Evolutionary conservation across 305 asterid species (phyloP).

Genomic region (Ajuga reptans): DNA sequence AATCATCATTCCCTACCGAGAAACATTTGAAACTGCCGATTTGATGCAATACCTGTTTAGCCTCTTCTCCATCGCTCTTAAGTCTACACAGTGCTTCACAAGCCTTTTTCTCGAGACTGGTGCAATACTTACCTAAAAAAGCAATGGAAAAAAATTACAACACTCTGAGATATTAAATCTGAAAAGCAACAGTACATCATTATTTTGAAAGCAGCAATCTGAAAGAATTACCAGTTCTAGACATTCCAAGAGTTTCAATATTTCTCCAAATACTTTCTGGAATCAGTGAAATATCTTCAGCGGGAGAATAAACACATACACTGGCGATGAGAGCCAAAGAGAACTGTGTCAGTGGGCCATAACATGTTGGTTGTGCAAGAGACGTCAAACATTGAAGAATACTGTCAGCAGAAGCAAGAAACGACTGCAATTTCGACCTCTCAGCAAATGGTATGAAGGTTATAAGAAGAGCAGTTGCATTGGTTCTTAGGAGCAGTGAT

Average conservation of each 20-base stretch:
- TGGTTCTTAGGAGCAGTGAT: constrained; percentile 62
- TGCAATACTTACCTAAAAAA: constrained; percentile 52
- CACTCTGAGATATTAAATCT: constrained; percentile 16
- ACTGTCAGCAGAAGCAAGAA: constrained; percentile 77
- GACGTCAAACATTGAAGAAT: constrained; percentile 63
- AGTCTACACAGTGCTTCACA: constrained; percentile 74
- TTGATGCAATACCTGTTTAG: constrained; percentile 60
- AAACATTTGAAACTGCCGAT: constrained; percentile 10
- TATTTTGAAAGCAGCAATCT: constrained; percentile 11
- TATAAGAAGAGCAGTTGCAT: constrained; percentile 68
- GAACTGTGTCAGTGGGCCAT: constrained; percentile 62
- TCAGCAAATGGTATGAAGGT: constrained; percentile 63
- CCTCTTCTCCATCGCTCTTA: constrained; percentile 64
- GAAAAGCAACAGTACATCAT: background rate
- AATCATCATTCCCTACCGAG: background rate
- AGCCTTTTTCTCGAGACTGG: constrained; percentile 59
- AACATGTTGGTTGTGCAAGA: constrained; percentile 54
- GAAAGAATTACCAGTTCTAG: constrained; percentile 49
- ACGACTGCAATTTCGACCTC: constrained; percentile 62
- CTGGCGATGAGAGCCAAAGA: constrained; percentile 77
- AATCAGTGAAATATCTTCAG: constrained; percentile 74
- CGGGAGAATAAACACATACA: constrained; percentile 68
- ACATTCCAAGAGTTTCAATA: constrained; percentile 65
- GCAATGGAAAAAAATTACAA: constrained; percentile 20
- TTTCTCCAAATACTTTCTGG: constrained; percentile 82